Evolutionary conservation across 805 yeast genomes (phyloP), one percentile per base, ranked within the genome.

Genomic region (Wickerhamomyces strasburgensis): DNA sequence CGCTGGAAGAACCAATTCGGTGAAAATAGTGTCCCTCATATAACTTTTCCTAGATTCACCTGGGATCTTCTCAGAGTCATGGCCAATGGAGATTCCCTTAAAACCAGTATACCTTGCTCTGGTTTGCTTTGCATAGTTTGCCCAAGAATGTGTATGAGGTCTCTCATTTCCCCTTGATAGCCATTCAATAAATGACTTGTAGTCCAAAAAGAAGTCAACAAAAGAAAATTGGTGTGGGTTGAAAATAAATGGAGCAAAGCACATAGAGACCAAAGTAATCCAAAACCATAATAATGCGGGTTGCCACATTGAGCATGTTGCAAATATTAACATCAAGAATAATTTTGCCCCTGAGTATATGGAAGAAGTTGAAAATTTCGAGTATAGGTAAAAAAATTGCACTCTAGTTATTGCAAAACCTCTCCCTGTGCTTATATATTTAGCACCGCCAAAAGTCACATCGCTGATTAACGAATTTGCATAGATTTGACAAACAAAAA

Each of bases 81-180:
- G 88, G 16, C 79, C 79, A 34, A 81, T 72, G 42, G 73, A 60
- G 62, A 77, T 78, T 40, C 84, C 71, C 70, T 88, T 89, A 72
- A 77, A 88, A 42, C 99, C 98, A 21, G 98, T 90, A 49, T 85
- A 77, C 53, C 88, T 78, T 8, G 96, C 86, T 62, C 99, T 77
- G 4, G 88, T 73, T 44, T 75, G 67, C 52, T 94, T 80, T 1
- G 78, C 78, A 52, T 70, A 80, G 3, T 77, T 78, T 37, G 81
- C 72, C 98, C 98, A 89, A 1, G 96, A 85, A 52, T 80, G 75
- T 35, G 62, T 59, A 48, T 76, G 80, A 69, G 75, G 74, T 46
- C 68, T 69, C 14, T 78, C 63, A 54, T 87, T 86, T 8, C 96
- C 96, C 43, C 88, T 68, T 4, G 81, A 76, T 34, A 90, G 57